These are phyloP conservation scores for Microthyrium microscopicum DNA, from an alignment of 2,329 filamentous ascomycete genomes.

Conservation along the genomic window DNA sequence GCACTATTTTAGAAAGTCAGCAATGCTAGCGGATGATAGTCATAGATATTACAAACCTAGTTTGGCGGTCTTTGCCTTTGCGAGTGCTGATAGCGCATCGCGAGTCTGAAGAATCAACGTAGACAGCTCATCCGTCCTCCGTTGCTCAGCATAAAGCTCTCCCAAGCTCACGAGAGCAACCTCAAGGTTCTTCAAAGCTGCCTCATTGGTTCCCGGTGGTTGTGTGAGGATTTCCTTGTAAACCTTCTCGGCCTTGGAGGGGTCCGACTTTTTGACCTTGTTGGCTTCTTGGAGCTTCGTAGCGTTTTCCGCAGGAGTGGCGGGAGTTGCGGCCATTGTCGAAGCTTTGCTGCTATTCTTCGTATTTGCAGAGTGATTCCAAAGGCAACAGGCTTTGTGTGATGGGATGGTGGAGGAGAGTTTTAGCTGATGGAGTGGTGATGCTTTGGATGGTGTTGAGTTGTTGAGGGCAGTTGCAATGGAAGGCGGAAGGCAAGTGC, in stretches of 20 bases:
- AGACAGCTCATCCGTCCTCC: slow-evolving; percentile 68
- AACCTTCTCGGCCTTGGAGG: slow-evolving; percentile 66
- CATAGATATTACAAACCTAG: slow-evolving; percentile 44
- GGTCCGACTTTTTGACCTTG: slow-evolving; percentile 63
- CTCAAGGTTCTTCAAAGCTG: slow-evolving; percentile 83
- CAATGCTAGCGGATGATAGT: background rate
- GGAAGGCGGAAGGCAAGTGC: too few relatives aligned
- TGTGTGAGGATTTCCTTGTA: slow-evolving; percentile 84
- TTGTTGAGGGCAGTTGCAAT: too few relatives aligned
- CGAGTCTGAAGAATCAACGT: slow-evolving; percentile 81
- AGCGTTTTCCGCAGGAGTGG: slow-evolving; percentile 26
- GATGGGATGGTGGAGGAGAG: too few relatives aligned
- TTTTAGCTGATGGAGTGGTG: too few relatives aligned
- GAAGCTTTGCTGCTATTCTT: too few relatives aligned
- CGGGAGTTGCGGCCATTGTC: too few relatives aligned
- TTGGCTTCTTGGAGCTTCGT: slow-evolving; percentile 76
- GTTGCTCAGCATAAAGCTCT: slow-evolving; percentile 81
- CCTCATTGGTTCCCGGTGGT: slow-evolving; percentile 69
- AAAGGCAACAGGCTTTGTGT: too few relatives aligned
- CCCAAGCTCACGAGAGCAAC: slow-evolving; percentile 73
- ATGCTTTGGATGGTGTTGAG: too few relatives aligned
- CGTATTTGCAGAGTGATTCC: too few relatives aligned
- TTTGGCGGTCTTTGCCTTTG: slow-evolving; percentile 97
- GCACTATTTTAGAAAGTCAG: slow-evolving; percentile 41
- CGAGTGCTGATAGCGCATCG: slow-evolving; percentile 84